These are phyloP conservation scores for Apium graveolens DNA, from an alignment of 129 eudicot genomes.

Conservation along the genomic window DNA sequence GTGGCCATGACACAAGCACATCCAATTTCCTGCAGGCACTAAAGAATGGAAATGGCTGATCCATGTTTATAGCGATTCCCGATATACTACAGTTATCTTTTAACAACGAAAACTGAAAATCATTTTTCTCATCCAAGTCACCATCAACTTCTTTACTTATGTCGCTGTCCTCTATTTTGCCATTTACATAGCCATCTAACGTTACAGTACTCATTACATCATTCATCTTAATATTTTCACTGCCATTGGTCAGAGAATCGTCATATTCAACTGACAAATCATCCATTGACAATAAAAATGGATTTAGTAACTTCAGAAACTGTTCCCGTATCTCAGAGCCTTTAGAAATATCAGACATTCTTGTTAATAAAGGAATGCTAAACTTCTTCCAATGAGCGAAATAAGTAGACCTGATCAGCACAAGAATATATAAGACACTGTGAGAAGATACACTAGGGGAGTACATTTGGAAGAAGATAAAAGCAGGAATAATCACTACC, in stretches of 20 bases:
- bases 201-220: constrained; percentile 16
- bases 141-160: not conserved
- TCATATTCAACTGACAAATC: constrained; percentile 21
- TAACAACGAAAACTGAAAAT: constrained; percentile 31
- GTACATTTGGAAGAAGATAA: not conserved
- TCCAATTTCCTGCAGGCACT: constrained; percentile 8
- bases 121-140: not conserved
- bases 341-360: constrained; percentile 34
- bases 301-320: constrained; percentile 50
- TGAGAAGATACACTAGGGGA: not conserved
- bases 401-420: constrained; percentile 27
- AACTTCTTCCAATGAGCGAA: constrained; percentile 24
- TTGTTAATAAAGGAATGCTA: constrained; percentile 67
- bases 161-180: constrained; percentile 14
- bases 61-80: constrained; percentile 31
- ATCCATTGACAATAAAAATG: constrained; percentile 40
- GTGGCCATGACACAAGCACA: constrained; percentile 62
- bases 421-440: not conserved
- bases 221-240: constrained; percentile 28
- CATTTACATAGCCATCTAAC: constrained; percentile 18
- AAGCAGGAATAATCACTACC: not conserved
- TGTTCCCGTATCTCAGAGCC: constrained; percentile 45
- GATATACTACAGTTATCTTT: constrained; percentile 1
- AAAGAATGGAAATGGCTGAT: constrained; percentile 35
- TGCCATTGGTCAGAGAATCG: constrained; percentile 21